Evolutionary conservation across 2,329 filamentous ascomycete species (phyloP), one percentile per base, ranked within the genome.

Genomic region (Stenocarpella maydis): DNA sequence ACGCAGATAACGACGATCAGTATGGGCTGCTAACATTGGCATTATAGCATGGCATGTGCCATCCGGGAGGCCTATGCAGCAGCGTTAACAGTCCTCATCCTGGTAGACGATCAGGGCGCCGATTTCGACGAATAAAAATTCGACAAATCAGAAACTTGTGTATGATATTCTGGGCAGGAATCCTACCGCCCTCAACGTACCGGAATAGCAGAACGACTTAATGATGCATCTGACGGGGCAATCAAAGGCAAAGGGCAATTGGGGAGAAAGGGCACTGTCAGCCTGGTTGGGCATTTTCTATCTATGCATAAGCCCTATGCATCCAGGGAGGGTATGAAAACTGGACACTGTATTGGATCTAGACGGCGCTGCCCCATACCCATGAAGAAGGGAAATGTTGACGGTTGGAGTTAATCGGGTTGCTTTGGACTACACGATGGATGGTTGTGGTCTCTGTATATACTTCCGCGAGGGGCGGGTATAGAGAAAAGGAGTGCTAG

Each of bases 21-120:
- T 21, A 6, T 12, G 31, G 39, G 34, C 21, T 60, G 55, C 67
- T 73, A 65, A 75, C 74, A 14, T 73, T 71, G 70, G 52, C 28
- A 43, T 31, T 58, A 65, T 67, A 89, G 90, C 79, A 88, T 92
- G 85, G 87, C 90, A 19, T 94, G 92, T 77, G 90, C 91, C 12
- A 89, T 94, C 69, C 84, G 92, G 71, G 91, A 93, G 78, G 91
- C 92, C 37, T 94, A 92, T 78, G 92, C 92, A 2, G 91, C 90
- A 19, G 90, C 90, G 43, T 78, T 94, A 65, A 91, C 88, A 58
- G 91, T 94, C 49, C 89, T 93, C 49, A 92, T 94, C 68, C 79
- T 94, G 67, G 83, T 90, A 47, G 87, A 91, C 68, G 85, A 82
- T 70, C 74, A 78, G 71, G 81, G 84, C 72, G 82, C 83, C 63